These are phyloP conservation scores for Paramecium octaurelia DNA, from an alignment of 73 alveolate genomes.

Conservation along the genomic window DNA sequence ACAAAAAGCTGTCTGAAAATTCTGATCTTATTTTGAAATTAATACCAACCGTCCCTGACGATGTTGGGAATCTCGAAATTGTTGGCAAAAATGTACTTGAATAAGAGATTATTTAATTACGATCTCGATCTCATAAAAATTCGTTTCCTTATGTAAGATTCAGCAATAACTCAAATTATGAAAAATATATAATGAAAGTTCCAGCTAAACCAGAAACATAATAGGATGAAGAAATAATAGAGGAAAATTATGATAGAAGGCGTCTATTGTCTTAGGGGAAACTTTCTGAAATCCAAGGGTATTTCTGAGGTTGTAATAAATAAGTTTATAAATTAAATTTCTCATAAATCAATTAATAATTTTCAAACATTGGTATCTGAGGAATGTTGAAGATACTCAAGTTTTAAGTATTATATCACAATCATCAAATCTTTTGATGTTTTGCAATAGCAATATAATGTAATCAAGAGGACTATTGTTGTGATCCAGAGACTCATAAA, in stretches of 20 bases:
- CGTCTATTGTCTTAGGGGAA: not conserved
- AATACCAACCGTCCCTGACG: slow-evolving; percentile 16
- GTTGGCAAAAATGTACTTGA: not conserved
- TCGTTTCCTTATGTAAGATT: not conserved
- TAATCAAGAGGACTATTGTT: not conserved
- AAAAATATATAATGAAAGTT: not conserved
- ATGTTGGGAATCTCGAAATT: not conserved
- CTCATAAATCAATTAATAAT: not conserved
- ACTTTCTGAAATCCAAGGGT: not conserved
- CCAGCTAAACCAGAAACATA: not conserved
- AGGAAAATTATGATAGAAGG: slow-evolving; percentile 17
- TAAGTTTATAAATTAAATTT: not conserved
- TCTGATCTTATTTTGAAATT: not conserved
- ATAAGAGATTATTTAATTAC: not conserved
- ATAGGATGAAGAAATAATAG: not conserved
- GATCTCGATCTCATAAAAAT: not conserved
- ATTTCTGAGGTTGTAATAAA: not conserved
- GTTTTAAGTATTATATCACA: not conserved
- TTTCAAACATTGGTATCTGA: not conserved
- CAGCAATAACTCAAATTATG: not conserved
- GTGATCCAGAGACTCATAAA: not conserved
- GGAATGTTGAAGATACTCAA: not conserved
- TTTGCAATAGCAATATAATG: not conserved
- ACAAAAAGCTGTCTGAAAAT: slow-evolving; percentile 40
- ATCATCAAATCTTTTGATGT: not conserved